Evolutionary conservation across 2,329 filamentous ascomycete species (phyloP).

Genomic region (Hypoxylon sp.): DNA sequence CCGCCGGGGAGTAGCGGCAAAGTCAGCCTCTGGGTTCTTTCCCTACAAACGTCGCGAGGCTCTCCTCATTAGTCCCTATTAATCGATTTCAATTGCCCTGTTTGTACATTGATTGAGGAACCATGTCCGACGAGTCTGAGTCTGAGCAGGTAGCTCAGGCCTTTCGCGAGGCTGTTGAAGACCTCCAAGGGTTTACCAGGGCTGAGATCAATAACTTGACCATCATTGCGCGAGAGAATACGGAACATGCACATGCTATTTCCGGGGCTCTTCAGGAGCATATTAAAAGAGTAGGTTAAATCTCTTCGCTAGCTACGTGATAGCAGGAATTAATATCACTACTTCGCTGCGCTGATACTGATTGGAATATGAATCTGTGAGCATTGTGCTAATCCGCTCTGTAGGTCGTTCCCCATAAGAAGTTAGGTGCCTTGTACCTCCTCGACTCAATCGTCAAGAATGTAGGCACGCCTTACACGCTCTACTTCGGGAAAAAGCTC

Average conservation of each 20-base stretch:
- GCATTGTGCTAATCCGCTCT: slow-evolving; percentile 58
- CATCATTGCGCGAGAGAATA: slow-evolving; percentile 97
- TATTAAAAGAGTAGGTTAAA: slow-evolving; percentile 87
- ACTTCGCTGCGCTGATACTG: not conserved
- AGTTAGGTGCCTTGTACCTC: slow-evolving; percentile 95
- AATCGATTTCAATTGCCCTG: slow-evolving; percentile 32
- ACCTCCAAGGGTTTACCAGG: slow-evolving; percentile 90
- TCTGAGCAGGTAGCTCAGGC: slow-evolving; percentile 93
- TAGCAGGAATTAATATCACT: slow-evolving; percentile 3
- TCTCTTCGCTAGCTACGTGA: slow-evolving; percentile 15
- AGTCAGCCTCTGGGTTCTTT: slow-evolving; percentile 5
- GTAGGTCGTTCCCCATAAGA: slow-evolving; percentile 88
- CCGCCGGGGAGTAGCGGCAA: slow-evolving; percentile 11
- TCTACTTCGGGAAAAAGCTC: slow-evolving; percentile 92
- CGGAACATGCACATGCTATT: slow-evolving; percentile 93
- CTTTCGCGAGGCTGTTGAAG: slow-evolving; percentile 92
- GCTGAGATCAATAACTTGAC: slow-evolving; percentile 98
- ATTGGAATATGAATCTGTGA: not conserved
- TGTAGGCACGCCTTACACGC: slow-evolving; percentile 95
- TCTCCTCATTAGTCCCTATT: slow-evolving; percentile 23
- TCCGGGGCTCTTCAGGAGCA: slow-evolving; percentile 92
- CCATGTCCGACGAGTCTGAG: slow-evolving; percentile 66
- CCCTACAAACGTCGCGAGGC: slow-evolving; percentile 16
- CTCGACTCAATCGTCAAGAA: slow-evolving; percentile 99
- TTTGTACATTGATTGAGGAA: slow-evolving; percentile 42